Evolutionary conservation across 164 flowering plant species (phyloP).

Genomic region (Vitis rotundifolia): DNA sequence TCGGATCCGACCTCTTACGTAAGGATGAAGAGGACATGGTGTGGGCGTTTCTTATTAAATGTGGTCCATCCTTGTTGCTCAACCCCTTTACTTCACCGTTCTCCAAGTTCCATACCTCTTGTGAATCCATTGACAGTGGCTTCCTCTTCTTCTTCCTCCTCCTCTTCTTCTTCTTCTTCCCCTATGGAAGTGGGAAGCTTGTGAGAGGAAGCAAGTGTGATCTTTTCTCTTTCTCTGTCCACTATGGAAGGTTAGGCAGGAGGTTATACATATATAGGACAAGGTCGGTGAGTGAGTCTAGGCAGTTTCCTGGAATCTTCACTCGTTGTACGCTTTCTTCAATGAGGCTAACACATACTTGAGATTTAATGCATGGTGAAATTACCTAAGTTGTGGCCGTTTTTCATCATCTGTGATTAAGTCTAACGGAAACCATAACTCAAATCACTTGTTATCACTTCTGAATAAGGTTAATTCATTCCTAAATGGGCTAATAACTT

Average conservation of each 20-base stretch:
- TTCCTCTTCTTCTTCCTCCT: not conserved
- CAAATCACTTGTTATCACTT: too few species aligned
- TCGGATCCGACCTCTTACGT: constrained; percentile 43
- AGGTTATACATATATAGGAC: not conserved
- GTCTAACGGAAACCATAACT: too few species aligned
- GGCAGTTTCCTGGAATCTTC: constrained; percentile 36
- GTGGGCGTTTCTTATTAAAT: constrained; percentile 15
- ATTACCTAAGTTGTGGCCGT: too few species aligned
- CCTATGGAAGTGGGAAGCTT: too few species aligned
- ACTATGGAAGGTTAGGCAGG: not conserved
- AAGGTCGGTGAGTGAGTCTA: not conserved
- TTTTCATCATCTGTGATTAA: too few species aligned
- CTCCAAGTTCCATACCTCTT: constrained; percentile 16
- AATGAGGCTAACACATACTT: constrained; percentile 16
- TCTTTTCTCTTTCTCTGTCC: not conserved
- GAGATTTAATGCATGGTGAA: too few species aligned
- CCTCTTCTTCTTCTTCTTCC: not conserved
- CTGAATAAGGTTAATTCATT: too few species aligned
- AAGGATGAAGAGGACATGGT: constrained; percentile 41
- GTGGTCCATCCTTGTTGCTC: not conserved
- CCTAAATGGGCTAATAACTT: too few species aligned
- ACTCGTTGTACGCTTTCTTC: constrained; percentile 12
- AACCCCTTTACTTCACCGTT: constrained; percentile 18
- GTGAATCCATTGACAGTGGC: constrained; percentile 2
- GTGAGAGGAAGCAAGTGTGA: too few species aligned